Conservation (phyloP, 208 protist species). For the Wallacemonas sp. region DNA sequence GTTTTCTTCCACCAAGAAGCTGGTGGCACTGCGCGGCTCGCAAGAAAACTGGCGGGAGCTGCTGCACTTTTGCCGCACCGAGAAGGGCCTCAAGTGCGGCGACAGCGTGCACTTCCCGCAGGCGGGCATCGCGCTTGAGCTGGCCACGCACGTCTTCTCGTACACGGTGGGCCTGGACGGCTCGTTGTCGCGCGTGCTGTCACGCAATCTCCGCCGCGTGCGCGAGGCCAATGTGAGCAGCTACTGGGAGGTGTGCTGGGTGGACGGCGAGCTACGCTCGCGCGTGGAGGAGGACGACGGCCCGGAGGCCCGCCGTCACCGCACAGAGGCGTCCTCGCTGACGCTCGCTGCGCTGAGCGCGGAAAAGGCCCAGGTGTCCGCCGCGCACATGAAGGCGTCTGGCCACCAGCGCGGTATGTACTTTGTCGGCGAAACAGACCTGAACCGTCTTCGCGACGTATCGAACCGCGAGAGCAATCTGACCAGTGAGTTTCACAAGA, state of each 20-base stretch:
- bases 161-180: slow-evolving; percentile 79
- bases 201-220: slow-evolving; percentile 48
- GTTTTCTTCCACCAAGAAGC: slow-evolving; percentile 79
- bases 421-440: slow-evolving; percentile 80
- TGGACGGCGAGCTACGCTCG: slow-evolving; percentile 66
- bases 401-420: slow-evolving; percentile 78
- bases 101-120: slow-evolving; percentile 60
- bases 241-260: slow-evolving; percentile 85
- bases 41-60: slow-evolving; percentile 59
- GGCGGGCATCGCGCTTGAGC: slow-evolving; percentile 45
- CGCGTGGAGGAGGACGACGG: slow-evolving; percentile 25
- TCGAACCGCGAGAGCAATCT: slow-evolving; percentile 55
- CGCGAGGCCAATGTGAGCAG: slow-evolving; percentile 66
- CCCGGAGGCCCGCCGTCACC: slow-evolving; percentile 30
- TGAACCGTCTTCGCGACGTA: slow-evolving; percentile 59
- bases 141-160: slow-evolving; percentile 84
- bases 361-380: slow-evolving; percentile 60
- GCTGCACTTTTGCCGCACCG: slow-evolving; percentile 68
- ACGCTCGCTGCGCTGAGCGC: slow-evolving; percentile 41
- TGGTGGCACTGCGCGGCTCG: slow-evolving; percentile 64
- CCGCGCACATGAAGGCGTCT: slow-evolving; percentile 47
- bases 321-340: slow-evolving; percentile 33
- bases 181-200: slow-evolving; percentile 48
- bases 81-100: slow-evolving; percentile 80
- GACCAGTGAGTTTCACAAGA: slow-evolving; percentile 72